phyloP scores from a whole-genome alignment of 139 green algal genomes.

The Picochlorum sp. region DNA sequence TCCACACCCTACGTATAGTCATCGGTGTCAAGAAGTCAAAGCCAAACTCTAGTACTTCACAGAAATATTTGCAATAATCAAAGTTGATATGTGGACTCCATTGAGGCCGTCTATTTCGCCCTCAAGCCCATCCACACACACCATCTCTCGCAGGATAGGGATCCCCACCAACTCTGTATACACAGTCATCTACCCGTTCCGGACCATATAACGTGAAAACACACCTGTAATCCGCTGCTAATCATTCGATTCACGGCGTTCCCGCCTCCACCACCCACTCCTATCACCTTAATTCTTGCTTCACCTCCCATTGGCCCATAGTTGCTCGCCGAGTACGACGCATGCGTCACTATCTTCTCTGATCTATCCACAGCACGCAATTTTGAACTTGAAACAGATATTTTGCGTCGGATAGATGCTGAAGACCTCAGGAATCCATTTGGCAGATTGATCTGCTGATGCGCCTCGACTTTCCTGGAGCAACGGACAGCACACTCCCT shows the following conservation, averaged over 20 bases:
- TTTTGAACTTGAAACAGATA: neutral
- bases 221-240: conserved; percentile 64
- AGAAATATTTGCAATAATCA: neutral
- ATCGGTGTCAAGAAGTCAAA: neutral
- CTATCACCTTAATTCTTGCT: conserved; percentile 86
- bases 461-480: no score
- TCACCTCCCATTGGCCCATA: conserved; percentile 20
- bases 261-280: conserved; percentile 82
- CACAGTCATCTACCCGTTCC: no score
- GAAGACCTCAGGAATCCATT: neutral
- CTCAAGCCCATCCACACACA: neutral
- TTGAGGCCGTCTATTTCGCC: no score
- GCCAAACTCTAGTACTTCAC: neutral
- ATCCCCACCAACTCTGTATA: no score
- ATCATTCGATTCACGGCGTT: conserved; percentile 99
- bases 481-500: no score
- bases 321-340: neutral
- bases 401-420: neutral
- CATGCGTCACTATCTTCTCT: neutral
- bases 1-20: conserved; percentile 68
- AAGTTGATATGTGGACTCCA: no score
- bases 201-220: no score
- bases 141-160: no score
- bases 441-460: no score
- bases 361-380: neutral